Base-by-base conservation (phyloP, 345 rosid species). In the Syzygium oleosum region DNA sequence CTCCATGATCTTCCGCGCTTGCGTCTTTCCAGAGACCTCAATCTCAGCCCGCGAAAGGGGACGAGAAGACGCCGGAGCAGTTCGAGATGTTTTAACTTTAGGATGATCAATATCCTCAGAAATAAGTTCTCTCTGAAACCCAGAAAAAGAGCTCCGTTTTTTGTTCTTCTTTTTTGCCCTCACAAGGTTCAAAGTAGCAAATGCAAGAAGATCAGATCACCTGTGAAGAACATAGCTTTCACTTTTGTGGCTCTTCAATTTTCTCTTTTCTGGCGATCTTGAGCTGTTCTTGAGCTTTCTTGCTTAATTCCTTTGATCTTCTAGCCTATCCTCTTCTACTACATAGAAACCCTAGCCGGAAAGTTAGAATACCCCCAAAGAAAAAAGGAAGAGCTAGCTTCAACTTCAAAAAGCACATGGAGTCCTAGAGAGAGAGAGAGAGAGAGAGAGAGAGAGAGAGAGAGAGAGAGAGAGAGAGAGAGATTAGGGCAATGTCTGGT, bases 361-460 rank as follows among this genome's bases (percentile, higher is more conserved):
- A 73, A 22, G 59, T 56, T 21, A 68, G 80, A 73, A 11, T 34
- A 34, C 49, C 80, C 19, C 80, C 80, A 73, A 19, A 73, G 49
- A 34, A 17, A 73, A 73, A 19, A 34, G 80, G 25, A 41, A 17
- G 80, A 34, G 80, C 80, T 17, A 73, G 31, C 13, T 49, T 52
- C 85, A 16, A 46, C 54, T 29, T 49, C 51, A 79, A 22, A 84
- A 84, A 84, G 54, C 21, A 16, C 43, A 84, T 52, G 85, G 31
- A 46, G 38, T 52, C 22, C 41, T 84, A 52, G 85, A 52, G 94
- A 92, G 68, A 89, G 89, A 89, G 89, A 52, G 94, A 92, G 68
- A 89, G 89, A 52, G 85, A 52, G 94, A 92, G 68, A 89, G 89
- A 52, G 85, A 52, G 94, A 92, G 68, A 89, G 89, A 87, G 56